Evolutionary conservation across 306 rosid genomes (phyloP), one percentile per base, ranked within the genome.

Genomic region (Adenanthera pavonina): DNA sequence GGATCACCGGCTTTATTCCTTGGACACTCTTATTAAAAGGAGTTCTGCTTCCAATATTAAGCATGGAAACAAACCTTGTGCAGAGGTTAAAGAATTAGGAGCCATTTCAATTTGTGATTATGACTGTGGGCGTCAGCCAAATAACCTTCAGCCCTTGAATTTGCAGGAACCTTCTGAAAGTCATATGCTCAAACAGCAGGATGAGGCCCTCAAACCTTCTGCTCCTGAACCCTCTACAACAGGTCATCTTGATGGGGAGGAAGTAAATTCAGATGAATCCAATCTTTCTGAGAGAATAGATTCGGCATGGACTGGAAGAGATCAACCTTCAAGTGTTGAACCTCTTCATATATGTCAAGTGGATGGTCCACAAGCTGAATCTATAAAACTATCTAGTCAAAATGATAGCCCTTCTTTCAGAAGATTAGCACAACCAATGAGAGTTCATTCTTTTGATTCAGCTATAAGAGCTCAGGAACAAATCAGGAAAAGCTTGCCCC

Each of bases 381-480:
- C 44, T 75, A 59, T 72, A 57, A 68, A 68, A 85, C 87, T 9
- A 68, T 61, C 59, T 67, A 57, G 77, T 78, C 90, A 48, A 78
- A 59, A 64, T 25, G 92, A 82, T 52, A 82, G 78, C 76, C 87
- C 89, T 81, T 74, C 91, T 61, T 51, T 89, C 46, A 88, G 87
- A 86, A 89, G 89, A 83, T 75, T 92, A 74, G 30, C 80, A 73
- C 72, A 73, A 36, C 94, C 98, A 15, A 74, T 75, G 68, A 88
- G 99, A 88, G 92, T 92, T 84, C 88, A 94, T 60, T 96, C 99
- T 68, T 93, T 96, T 78, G 99, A 96, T 89, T 94, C 99, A 12
- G 95, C 92, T 10, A 51, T 88, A 78, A 90, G 95, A 85, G 48
- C 85, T 74, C 89, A 85, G 84, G 99, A 92, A 16, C 85, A 90